Conservation (phyloP, 148 eudicot genomes). For the Chenopodium suecicum region DNA sequence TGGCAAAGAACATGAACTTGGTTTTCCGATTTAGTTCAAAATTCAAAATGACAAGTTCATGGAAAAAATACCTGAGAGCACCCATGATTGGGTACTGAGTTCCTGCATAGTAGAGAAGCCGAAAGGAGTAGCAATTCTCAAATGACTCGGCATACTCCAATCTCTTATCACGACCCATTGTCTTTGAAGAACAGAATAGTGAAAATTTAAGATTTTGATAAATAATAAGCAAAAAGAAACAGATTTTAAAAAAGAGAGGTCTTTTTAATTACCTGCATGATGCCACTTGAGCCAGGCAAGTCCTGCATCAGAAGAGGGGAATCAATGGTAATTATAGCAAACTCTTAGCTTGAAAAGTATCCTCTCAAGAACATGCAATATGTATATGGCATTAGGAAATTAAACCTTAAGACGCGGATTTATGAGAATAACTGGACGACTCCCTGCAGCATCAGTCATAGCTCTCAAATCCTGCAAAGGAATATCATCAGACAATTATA, state of each 20-base stretch:
- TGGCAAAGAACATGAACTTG: not conserved
- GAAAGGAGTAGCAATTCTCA: slow-evolving; percentile 77
- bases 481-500: not conserved
- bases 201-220: not conserved
- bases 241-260: not conserved
- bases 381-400: slow-evolving; percentile 9
- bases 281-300: slow-evolving; percentile 90
- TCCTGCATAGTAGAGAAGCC: slow-evolving; percentile 90
- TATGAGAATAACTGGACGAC: slow-evolving; percentile 86
- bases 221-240: not conserved
- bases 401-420: slow-evolving; percentile 93
- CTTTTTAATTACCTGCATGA: slow-evolving; percentile 80
- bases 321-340: not conserved
- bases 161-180: slow-evolving; percentile 96
- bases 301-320: slow-evolving; percentile 46
- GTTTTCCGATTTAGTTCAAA: not conserved
- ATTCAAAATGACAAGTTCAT: not conserved
- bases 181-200: slow-evolving; percentile 40
- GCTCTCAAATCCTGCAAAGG: slow-evolving; percentile 75
- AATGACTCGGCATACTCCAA: slow-evolving; percentile 93
- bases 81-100: slow-evolving; percentile 98
- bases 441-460: slow-evolving; percentile 97
- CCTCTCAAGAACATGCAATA: not conserved
- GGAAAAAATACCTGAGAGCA: slow-evolving; percentile 67
- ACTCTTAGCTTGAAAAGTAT: not conserved